phyloP scores from a whole-genome alignment of 1,284 basidiomycete species.

The Tilletia walkeri region DNA sequence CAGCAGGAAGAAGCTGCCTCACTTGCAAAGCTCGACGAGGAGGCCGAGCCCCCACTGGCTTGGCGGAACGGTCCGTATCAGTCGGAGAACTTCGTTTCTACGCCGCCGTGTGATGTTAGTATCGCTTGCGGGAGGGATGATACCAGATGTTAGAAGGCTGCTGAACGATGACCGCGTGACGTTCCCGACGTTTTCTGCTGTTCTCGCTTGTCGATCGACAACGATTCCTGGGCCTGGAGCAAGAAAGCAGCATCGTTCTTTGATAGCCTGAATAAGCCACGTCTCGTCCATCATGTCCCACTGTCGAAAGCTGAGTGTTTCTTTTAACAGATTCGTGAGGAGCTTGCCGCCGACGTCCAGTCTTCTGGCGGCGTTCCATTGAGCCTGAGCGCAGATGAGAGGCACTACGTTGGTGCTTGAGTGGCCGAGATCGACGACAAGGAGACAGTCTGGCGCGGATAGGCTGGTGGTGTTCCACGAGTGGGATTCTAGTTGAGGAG shows the following conservation, averaged over 20 bases:
- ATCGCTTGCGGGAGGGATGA: too few relatives aligned
- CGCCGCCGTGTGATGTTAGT: background rate
- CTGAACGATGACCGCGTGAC: background rate
- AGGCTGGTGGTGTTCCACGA: background rate
- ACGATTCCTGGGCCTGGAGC: constrained; percentile 24
- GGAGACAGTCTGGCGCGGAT: constrained; percentile 69
- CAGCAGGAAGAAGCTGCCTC: constrained; percentile 26
- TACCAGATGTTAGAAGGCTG: too few relatives aligned
- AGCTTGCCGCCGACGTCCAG: constrained; percentile 91
- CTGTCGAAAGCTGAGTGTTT: constrained; percentile 86
- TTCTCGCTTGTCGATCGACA: background rate
- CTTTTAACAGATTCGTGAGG: constrained; percentile 89
- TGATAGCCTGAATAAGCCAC: constrained; percentile 84
- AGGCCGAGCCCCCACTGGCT: constrained; percentile 60
- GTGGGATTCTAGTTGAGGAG: background rate
- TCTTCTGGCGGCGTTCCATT: constrained; percentile 60
- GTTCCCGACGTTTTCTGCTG: background rate
- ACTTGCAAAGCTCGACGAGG: constrained; percentile 73
- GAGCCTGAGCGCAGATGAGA: constrained; percentile 70
- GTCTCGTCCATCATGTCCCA: constrained; percentile 99
- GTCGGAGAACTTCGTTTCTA: background rate
- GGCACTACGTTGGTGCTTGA: constrained; percentile 88
- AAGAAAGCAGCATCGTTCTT: constrained; percentile 83
- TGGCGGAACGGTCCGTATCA: background rate
- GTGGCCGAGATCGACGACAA: constrained; percentile 86